These are phyloP conservation scores for Ustilago shanxiensis DNA, from an alignment of 1,284 basidiomycete genomes.

Conservation along the genomic window DNA sequence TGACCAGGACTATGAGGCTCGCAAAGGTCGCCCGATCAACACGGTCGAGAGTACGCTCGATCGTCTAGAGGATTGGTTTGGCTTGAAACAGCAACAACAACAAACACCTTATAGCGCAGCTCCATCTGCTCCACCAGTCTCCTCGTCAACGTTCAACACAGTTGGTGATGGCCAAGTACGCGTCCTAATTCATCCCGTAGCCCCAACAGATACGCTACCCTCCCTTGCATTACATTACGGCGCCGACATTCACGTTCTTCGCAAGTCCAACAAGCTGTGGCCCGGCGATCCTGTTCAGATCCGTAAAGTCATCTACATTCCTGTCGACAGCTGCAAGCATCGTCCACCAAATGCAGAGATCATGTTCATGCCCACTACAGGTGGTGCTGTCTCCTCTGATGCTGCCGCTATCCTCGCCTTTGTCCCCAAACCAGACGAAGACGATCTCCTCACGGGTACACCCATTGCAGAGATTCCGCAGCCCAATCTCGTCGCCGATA, in stretches of 20 bases:
- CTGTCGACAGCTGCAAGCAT: slow-evolving; percentile 62
- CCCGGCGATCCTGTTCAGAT: slow-evolving; percentile 66
- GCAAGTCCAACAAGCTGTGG: slow-evolving; percentile 67
- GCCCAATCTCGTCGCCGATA: slow-evolving; percentile 20
- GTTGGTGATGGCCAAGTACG: slow-evolving; percentile 23
- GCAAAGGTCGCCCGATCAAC: slow-evolving; percentile 23
- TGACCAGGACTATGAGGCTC: slow-evolving; percentile 26
- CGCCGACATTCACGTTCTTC: slow-evolving; percentile 60
- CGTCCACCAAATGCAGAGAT: slow-evolving; percentile 57
- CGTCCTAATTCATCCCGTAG: slow-evolving; percentile 66
- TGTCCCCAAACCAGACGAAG: slow-evolving; percentile 38
- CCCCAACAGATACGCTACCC: slow-evolving; percentile 58
- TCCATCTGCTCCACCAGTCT: slow-evolving; percentile 1
- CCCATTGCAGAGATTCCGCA: slow-evolving; percentile 22
- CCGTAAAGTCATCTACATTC: slow-evolving; percentile 64
- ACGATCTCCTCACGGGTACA: slow-evolving; percentile 34
- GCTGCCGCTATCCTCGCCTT: slow-evolving; percentile 30
- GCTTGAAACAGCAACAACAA: slow-evolving; percentile 34
- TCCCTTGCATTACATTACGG: slow-evolving; percentile 66
- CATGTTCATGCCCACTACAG: slow-evolving; percentile 24
- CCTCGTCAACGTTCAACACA: neutral
- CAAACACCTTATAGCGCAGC: slow-evolving; percentile 1
- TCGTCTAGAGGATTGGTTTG: slow-evolving; percentile 62
- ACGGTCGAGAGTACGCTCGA: slow-evolving; percentile 56
- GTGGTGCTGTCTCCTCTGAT: slow-evolving; percentile 29